Conservation (phyloP, 495 filamentous ascomycete species). For the Penicillium macrosclerotiorum region DNA sequence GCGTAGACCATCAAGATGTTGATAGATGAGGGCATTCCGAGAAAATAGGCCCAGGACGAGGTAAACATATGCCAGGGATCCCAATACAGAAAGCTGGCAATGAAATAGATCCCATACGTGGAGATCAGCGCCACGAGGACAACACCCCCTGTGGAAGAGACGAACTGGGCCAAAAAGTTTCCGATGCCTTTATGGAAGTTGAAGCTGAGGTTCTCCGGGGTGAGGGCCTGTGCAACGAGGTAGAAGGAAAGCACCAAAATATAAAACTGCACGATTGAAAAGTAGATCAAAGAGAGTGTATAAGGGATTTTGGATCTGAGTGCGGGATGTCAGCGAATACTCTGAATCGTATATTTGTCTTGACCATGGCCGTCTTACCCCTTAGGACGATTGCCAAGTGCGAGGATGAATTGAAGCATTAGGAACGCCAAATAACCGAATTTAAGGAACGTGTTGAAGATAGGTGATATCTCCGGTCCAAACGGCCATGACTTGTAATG, state of each 20-base stretch:
- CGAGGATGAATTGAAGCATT: constrained; percentile 87
- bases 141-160: constrained; percentile 49
- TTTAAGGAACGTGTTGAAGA: constrained; percentile 80
- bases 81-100: constrained; percentile 2
- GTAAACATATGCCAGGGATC: constrained; percentile 6
- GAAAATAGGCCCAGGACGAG: constrained; percentile 1
- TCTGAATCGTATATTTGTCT: not conserved
- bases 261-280: constrained; percentile 71
- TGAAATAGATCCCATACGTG: constrained; percentile 1
- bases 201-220: constrained; percentile 43
- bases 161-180: constrained; percentile 64
- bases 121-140: constrained; percentile 1
- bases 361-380: constrained; percentile 43
- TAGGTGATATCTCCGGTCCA: constrained; percentile 69
- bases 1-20: constrained; percentile 26
- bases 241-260: constrained; percentile 78
- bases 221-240: constrained; percentile 73
- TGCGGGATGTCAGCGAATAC: not conserved
- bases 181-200: constrained; percentile 41
- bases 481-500: constrained; percentile 57
- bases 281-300: constrained; percentile 76
- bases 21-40: constrained; percentile 1
- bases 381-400: constrained; percentile 88
- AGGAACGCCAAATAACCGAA: constrained; percentile 83
- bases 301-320: constrained; percentile 63